Percentiles rank a stretch among this genome's conserved stretches.
Evolutionary conservation across 108 stramenopile species (phyloP).

Genomic region (Cyclotella atomus): DNA sequence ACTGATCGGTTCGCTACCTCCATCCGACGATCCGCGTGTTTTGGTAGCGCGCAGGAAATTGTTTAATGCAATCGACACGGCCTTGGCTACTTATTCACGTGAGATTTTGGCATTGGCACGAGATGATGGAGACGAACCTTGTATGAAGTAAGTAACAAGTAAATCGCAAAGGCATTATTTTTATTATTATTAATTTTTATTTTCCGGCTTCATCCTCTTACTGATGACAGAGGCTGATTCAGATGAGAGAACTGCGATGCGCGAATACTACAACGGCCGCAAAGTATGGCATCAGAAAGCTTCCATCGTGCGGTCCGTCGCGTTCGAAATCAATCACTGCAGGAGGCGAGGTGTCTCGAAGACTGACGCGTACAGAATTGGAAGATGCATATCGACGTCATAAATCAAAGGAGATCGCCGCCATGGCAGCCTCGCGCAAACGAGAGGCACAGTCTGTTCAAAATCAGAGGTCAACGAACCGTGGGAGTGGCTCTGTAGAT

Average conservation of each 20-base stretch:
- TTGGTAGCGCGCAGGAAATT: slow-evolving; percentile 32
- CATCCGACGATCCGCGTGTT: slow-evolving; percentile 40
- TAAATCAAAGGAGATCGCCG: slow-evolving; percentile 39
- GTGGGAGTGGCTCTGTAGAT: slow-evolving; percentile 30
- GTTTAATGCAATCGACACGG: slow-evolving; percentile 33
- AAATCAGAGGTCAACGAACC: slow-evolving; percentile 35
- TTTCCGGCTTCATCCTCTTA: too few species aligned
- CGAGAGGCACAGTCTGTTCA: slow-evolving; percentile 27
- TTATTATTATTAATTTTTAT: too few species aligned
- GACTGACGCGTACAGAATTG: slow-evolving; percentile 49
- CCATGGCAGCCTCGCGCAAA: slow-evolving; percentile 41
- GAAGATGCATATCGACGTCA: slow-evolving; percentile 42
- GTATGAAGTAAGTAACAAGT: not conserved
- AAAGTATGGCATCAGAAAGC: slow-evolving; percentile 13
- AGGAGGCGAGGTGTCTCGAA: slow-evolving; percentile 26
- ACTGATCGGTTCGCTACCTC: slow-evolving; percentile 8
- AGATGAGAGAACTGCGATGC: not conserved
- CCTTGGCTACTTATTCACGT: slow-evolving; percentile 43
- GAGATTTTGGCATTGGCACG: slow-evolving; percentile 41
- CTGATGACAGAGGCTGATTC: not conserved
- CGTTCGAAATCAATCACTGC: slow-evolving; percentile 18
- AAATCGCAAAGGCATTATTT: not conserved
- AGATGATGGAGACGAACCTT: not conserved
- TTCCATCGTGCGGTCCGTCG: slow-evolving; percentile 14
- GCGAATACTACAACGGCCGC: slow-evolving; percentile 3